Evolutionary conservation across 2,329 filamentous ascomycete genomes (phyloP).

Genomic region (Penicillium janthinellum): DNA sequence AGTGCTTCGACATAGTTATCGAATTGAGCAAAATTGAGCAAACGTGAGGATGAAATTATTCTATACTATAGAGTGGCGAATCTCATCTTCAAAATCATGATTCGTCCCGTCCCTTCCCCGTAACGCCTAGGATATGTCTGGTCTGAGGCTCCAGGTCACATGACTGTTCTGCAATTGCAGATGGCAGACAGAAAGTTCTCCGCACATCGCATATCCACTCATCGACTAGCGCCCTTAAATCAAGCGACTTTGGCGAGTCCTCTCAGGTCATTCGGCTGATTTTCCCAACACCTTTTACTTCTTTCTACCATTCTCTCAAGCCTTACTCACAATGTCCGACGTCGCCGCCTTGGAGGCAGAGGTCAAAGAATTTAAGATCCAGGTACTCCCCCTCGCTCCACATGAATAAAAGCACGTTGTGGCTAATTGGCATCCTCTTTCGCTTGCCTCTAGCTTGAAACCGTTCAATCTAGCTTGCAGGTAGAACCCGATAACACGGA

Average conservation of each 20-base stretch:
- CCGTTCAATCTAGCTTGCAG: slow-evolving; percentile 73
- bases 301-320: not conserved
- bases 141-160: not conserved
- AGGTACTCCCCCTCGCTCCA: slow-evolving; percentile 45
- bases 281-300: not conserved
- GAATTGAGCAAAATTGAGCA: not conserved
- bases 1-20: not conserved
- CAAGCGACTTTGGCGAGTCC: not conserved
- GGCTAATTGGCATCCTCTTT: slow-evolving; percentile 15
- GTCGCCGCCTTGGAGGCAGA: slow-evolving; percentile 50
- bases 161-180: not conserved
- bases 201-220: slow-evolving; percentile 6
- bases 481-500: slow-evolving; percentile 79
- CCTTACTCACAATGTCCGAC: slow-evolving; percentile 42
- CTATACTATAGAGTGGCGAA: no score
- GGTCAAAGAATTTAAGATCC: slow-evolving; percentile 62
- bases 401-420: not conserved
- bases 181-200: not conserved
- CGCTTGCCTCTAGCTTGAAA: slow-evolving; percentile 65
- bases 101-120: no score
- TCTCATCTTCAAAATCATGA: no score
- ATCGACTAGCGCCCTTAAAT: not conserved
- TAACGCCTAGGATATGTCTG: not conserved
- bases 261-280: not conserved
- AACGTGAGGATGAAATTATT: not conserved